phyloP scores from a whole-genome alignment of 495 filamentous ascomycete species.

The Penicillium pancosmium region DNA sequence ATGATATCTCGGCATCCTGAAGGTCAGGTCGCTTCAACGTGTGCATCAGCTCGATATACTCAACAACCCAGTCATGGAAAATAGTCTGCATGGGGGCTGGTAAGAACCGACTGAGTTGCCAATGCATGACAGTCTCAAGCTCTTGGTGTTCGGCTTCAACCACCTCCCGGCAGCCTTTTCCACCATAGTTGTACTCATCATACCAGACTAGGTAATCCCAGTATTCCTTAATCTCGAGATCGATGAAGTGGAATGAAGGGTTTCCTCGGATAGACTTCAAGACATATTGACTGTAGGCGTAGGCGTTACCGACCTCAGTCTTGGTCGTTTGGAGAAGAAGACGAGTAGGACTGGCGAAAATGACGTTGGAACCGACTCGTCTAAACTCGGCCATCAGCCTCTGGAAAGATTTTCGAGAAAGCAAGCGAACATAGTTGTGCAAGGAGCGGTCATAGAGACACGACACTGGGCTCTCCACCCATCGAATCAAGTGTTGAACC shows the following conservation, averaged over 20 bases:
- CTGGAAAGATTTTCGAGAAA: constrained; percentile 94
- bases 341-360: constrained; percentile 87
- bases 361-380: constrained; percentile 88
- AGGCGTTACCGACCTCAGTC: constrained; percentile 94
- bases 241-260: constrained; percentile 94
- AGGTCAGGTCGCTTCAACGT: constrained; percentile 67
- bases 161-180: constrained; percentile 85
- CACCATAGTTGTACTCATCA: constrained; percentile 97
- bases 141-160: constrained; percentile 80
- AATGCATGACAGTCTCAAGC: constrained; percentile 96
- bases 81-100: constrained; percentile 76
- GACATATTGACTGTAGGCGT: constrained; percentile 95
- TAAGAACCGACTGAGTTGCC: constrained; percentile 91
- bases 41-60: constrained; percentile 96
- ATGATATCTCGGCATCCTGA: constrained; percentile 43
- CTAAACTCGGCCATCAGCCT: constrained; percentile 97
- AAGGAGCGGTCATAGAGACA: constrained; percentile 96
- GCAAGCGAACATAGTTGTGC: constrained; percentile 97
- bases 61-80: constrained; percentile 91
- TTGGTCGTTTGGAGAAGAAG: constrained; percentile 95
- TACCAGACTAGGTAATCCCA: constrained; percentile 99
- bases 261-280: constrained; percentile 94
- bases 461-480: constrained; percentile 88
- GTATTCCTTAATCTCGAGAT: constrained; percentile 97
- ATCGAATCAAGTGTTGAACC: constrained; percentile 95